Conservation (phyloP, 306 rosid species). For the Rosa persica region DNA sequence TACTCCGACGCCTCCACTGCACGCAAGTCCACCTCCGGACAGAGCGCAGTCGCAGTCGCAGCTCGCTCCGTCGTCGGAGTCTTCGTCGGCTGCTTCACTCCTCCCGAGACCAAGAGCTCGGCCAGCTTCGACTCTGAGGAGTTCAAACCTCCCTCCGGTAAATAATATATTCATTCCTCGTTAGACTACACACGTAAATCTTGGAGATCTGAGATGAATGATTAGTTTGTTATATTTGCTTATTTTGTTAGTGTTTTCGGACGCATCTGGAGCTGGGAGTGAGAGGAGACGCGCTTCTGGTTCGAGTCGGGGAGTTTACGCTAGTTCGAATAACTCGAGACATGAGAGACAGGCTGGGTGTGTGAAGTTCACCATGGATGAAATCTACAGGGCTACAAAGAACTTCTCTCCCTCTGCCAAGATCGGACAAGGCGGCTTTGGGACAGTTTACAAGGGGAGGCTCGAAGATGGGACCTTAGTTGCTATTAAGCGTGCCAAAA, state of each 20-base stretch:
- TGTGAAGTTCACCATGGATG: slow-evolving; percentile 64
- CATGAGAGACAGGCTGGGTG: slow-evolving; percentile 53
- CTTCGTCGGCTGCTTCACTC: slow-evolving; percentile 65
- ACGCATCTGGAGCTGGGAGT: slow-evolving; percentile 44
- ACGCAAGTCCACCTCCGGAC: slow-evolving; percentile 24
- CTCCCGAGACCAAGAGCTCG: slow-evolving; percentile 57
- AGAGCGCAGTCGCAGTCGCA: slow-evolving; percentile 37
- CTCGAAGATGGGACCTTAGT: slow-evolving; percentile 67
- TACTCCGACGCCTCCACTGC: slow-evolving; percentile 37
- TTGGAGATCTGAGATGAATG: neutral
- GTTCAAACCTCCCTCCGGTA: slow-evolving; percentile 53
- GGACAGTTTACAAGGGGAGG: slow-evolving; percentile 79
- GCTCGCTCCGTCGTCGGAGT: slow-evolving; percentile 60
- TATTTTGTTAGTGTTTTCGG: slow-evolving; percentile 44
- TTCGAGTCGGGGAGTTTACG: slow-evolving; percentile 40
- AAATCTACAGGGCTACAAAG: slow-evolving; percentile 65
- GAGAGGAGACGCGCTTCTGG: slow-evolving; percentile 45
- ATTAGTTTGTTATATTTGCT: slow-evolving; percentile 16
- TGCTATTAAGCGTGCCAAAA: slow-evolving; percentile 93
- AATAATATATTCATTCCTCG: neutral
- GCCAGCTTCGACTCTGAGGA: slow-evolving; percentile 46
- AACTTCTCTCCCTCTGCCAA: slow-evolving; percentile 78
- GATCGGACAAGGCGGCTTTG: slow-evolving; percentile 98
- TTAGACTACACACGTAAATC: neutral
- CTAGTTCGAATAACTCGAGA: slow-evolving; percentile 33